Base-by-base conservation (phyloP, 345 rosid genomes). In the Syzygium aromaticum region DNA sequence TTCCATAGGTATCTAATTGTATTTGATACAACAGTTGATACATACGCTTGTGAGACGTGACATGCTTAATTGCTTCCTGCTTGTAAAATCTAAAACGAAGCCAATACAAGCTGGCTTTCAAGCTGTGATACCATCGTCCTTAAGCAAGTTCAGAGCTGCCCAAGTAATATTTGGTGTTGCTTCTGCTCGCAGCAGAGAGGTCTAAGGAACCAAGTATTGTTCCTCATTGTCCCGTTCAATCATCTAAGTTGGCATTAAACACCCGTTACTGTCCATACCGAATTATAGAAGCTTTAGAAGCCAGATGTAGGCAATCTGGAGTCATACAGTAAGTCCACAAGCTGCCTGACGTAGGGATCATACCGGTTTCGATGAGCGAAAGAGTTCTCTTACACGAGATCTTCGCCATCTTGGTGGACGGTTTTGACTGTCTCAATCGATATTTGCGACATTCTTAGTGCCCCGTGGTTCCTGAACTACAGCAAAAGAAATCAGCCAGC, bases 1-100 rank as follows among this genome's bases (percentile, higher is more conserved):
- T 43, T 43, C 46, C 46, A 43, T 43, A 5, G 46, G 46, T 43
- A 8, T 64, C 25, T 67, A 33, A 33, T 19, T 9, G 7, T 17
- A 67, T 0, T 67, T 30, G 7, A 63, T 63, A 28, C 11, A 43
- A 0, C 77, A n/a, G 38, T n/a, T 8, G 30, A 14, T 63, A 3
- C 15, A n/a, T 63, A 7, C 28, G 40, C 5, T 6, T 4, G 0
- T 8, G 5, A 6, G 77, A 63, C 5, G 1, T 0, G 0, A 63
- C 40, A 63, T 63, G 40, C 40, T 28, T 40, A 63, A 28, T 63
- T 28, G 77, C 22, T 63, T 63, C 77, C 21, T 63, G 77, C 40
- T 63, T 63, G 38, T 63, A 28, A 63, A 28, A 33, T 63, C 40
- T 63, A 1, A 3, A 7, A 63, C 15, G 77, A 63, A 63, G 77